Evolutionary conservation across 441 rosid species (phyloP).

Genomic region (Aquilaria agallochum): DNA sequence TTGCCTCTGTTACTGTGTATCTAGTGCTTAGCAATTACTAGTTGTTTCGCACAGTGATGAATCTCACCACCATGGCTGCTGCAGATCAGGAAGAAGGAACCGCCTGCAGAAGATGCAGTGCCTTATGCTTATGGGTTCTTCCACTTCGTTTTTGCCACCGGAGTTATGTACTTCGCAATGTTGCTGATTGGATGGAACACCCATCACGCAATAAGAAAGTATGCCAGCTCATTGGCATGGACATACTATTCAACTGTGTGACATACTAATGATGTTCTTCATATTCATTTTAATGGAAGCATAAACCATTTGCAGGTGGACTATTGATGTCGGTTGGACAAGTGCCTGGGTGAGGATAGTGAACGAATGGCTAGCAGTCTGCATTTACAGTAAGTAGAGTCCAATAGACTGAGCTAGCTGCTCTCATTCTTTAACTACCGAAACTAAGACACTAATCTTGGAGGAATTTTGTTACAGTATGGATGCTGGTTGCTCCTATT

Average conservation of each 20-base stretch:
- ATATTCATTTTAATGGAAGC: background rate
- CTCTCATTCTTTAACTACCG: too few species aligned
- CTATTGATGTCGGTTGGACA: conserved; percentile 98
- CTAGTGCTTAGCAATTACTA: too few species aligned
- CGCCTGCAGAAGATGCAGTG: conserved; percentile 48
- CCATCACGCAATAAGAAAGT: conserved; percentile 80
- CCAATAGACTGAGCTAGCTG: too few species aligned
- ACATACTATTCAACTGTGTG: background rate
- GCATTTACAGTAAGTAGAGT: conserved; percentile 65
- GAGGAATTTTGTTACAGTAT: conserved; percentile 48
- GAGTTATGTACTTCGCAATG: conserved; percentile 98
- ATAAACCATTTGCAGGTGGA: conserved; percentile 62
- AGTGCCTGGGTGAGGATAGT: conserved; percentile 94
- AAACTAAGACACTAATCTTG: background rate
- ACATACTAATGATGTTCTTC: background rate
- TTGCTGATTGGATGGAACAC: conserved; percentile 91
- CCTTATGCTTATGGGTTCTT: conserved; percentile 97
- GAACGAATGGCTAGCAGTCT: conserved; percentile 94
- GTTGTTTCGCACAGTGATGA: too few species aligned
- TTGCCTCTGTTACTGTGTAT: conserved; percentile 6
- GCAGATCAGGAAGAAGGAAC: conserved; percentile 54
- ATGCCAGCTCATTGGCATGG: conserved; percentile 7
- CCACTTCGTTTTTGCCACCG: conserved; percentile 97
- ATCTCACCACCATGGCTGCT: conserved; percentile 14
- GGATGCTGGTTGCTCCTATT: conserved; percentile 88